Evolutionary conservation across 2,329 filamentous ascomycete genomes (phyloP).

Genomic region (Neonectria coccinea): DNA sequence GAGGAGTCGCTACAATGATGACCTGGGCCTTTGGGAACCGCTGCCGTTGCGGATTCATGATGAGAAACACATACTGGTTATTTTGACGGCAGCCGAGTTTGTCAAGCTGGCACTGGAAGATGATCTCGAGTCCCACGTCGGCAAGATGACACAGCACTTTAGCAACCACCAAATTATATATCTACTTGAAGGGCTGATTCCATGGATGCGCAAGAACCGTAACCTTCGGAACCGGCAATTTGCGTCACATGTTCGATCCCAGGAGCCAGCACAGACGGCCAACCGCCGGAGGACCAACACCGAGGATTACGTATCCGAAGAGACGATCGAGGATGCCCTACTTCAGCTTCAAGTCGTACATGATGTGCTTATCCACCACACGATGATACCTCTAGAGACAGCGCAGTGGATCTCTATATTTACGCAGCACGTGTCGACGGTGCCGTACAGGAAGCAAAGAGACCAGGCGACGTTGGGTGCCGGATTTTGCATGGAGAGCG

Average conservation of each 20-base stretch:
- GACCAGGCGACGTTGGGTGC: constrained; percentile 64
- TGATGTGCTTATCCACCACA: constrained; percentile 77
- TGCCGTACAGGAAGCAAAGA: constrained; percentile 73
- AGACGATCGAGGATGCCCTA: constrained; percentile 76
- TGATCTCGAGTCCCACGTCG: constrained; percentile 69
- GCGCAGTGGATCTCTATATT: constrained; percentile 79
- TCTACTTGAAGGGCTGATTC: constrained; percentile 75
- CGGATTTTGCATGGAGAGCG: constrained; percentile 82
- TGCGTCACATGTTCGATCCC: constrained; percentile 69
- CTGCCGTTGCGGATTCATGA: constrained; percentile 61
- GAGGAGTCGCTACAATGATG: constrained; percentile 70
- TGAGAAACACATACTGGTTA: constrained; percentile 72
- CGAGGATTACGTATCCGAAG: constrained; percentile 71
- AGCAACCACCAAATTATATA: constrained; percentile 70
- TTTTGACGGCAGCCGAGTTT: constrained; percentile 74
- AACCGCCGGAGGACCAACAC: constrained; percentile 54
- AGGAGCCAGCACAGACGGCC: constrained; percentile 45
- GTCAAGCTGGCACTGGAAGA: constrained; percentile 67
- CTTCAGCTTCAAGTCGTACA: constrained; percentile 77
- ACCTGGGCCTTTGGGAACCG: constrained; percentile 74
- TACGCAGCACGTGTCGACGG: constrained; percentile 82
- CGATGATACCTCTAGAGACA: constrained; percentile 68
- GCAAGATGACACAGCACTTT: constrained; percentile 66
- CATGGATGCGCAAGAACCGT: constrained; percentile 77
- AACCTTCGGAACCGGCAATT: constrained; percentile 76